Base-by-base conservation (phyloP, 2,329 filamentous ascomycete genomes). In the Eutypa lata region DNA sequence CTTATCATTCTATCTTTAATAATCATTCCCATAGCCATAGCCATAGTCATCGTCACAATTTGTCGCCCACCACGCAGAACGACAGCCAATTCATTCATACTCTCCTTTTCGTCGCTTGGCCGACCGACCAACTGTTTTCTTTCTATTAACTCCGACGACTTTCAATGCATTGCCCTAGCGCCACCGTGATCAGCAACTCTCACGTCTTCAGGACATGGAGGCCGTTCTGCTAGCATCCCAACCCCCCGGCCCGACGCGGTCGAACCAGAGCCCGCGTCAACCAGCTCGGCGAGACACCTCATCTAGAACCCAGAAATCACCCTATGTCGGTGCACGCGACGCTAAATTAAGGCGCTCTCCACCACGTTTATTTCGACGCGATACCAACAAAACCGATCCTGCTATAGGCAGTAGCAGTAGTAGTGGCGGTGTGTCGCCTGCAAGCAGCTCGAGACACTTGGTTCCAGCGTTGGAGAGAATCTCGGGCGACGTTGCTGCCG, bases 121-220 rank as follows among this genome's bases (percentile, higher is more conserved):
- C 22, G 48, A 51, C 43, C 54, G 52, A 45, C 53, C 38, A 28
- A 50, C 54, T 49, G 21, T 31, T 31, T n/a, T 10, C 6, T 22
- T 42, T 13, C 38, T 40, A 18, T 35, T 35, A 46, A 13, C 45
- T 14, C 45, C 54, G 50, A 22, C 35, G 52, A 44, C 53, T 44
- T 61, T 68, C 66, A 67, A 68, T 68, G 66, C 60, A 68, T 68
- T 56, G 31, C 31, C 53, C 57, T 54, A 38, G 49, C 26, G 48
- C 46, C 50, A 52, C 54, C 55, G 54, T 51, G 50, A 53, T 49
- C 51, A 61, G 62, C 63, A 64, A 61, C 60, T 65, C 63, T 64
- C 58, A 55, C 55, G 60, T 54, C 61, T 57, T 67, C 66, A 63
- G 62, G 59, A 60, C 50, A 69, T 68, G 67, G 67, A 69, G 54